Conservation (phyloP, 257 asterid species). For the Datura wrightii region DNA sequence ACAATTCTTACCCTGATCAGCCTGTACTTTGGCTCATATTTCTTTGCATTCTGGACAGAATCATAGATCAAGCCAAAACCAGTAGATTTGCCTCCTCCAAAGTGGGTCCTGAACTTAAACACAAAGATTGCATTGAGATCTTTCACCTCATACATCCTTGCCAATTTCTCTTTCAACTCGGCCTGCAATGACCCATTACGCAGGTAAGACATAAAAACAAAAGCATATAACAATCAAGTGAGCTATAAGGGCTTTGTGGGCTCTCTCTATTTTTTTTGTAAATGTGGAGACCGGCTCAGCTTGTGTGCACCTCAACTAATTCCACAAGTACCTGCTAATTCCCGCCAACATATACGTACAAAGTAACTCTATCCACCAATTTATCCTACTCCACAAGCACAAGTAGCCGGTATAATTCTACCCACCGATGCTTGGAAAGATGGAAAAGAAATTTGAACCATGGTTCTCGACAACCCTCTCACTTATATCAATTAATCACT, state of each 20-base stretch:
- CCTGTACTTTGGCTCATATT: slow-evolving; percentile 86
- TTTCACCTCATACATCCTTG: slow-evolving; percentile 68
- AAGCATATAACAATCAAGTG: slow-evolving; percentile 17
- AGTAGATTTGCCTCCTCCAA: slow-evolving; percentile 86
- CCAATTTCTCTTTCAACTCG: slow-evolving; percentile 73
- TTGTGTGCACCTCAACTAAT: background rate
- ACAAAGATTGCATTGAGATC: slow-evolving; percentile 72
- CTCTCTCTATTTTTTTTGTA: background rate
- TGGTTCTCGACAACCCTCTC: background rate
- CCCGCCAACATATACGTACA: background rate
- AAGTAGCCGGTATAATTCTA: background rate
- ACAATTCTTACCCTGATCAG: slow-evolving; percentile 72
- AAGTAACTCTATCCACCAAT: background rate
- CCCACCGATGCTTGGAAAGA: background rate
- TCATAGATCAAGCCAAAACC: slow-evolving; percentile 87
- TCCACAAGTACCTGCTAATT: background rate
- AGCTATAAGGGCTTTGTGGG: background rate
- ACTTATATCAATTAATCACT: background rate
- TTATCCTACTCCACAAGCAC: background rate
- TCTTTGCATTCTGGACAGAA: slow-evolving; percentile 79
- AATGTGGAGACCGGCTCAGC: background rate
- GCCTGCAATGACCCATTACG: slow-evolving; percentile 46
- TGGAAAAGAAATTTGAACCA: background rate
- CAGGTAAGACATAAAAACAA: background rate
- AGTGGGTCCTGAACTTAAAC: slow-evolving; percentile 78